Conservation (phyloP, 83 land plant genomes). For the Diphasiastrum complanatum region DNA sequence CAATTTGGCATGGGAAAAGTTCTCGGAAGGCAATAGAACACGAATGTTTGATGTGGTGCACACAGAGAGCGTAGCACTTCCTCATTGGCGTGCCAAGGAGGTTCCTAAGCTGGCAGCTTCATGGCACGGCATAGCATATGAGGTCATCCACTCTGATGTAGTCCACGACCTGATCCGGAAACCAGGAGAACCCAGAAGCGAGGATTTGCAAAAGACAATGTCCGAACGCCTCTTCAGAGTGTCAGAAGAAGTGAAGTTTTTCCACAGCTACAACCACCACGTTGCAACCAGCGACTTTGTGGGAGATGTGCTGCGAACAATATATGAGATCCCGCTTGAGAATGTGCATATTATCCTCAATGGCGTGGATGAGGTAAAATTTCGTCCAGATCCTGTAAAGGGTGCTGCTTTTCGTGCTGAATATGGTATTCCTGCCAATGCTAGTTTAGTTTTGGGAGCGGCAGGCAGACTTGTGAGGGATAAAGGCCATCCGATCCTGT, state of each 20-base stretch:
- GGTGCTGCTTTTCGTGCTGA: constrained; percentile 44
- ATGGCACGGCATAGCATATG: constrained; percentile 39
- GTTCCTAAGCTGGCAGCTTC: constrained; percentile 28
- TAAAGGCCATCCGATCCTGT: constrained; percentile 76
- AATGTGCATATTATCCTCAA: constrained; percentile 67
- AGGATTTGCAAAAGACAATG: constrained; percentile 17
- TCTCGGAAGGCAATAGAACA: neutral
- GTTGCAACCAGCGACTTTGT: constrained; percentile 43
- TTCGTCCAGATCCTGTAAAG: constrained; percentile 28
- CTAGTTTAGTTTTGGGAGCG: constrained; percentile 61
- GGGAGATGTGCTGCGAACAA: constrained; percentile 36
- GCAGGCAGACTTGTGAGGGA: constrained; percentile 79
- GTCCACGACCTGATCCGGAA: constrained; percentile 34
- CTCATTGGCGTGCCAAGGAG: constrained; percentile 26
- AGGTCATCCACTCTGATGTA: constrained; percentile 35
- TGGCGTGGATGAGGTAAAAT: constrained; percentile 31
- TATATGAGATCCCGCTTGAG: constrained; percentile 31
- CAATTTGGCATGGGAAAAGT: constrained; percentile 22
- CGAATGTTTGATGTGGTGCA: constrained; percentile 30
- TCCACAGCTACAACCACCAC: constrained; percentile 35
- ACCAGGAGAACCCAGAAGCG: constrained; percentile 20
- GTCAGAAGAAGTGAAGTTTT: constrained; percentile 33
- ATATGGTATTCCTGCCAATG: constrained; percentile 51
- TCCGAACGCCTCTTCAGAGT: constrained; percentile 16
- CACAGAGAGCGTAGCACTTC: constrained; percentile 37